Conservation (phyloP, 2,329 filamentous ascomycete species). For the Colletotrichum tropicale region DNA sequence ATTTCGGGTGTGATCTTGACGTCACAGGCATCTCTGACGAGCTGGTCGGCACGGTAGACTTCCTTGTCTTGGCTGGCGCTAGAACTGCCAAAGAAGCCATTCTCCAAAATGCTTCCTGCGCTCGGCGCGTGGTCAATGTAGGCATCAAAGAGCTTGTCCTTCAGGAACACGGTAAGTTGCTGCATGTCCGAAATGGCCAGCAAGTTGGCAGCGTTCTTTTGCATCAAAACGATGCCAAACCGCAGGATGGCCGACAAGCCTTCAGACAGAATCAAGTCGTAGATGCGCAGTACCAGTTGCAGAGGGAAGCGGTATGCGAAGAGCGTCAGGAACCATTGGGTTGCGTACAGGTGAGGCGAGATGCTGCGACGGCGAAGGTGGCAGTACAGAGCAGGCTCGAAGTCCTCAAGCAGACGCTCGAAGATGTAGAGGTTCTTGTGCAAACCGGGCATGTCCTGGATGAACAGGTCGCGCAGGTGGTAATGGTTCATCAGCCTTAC, state of each 20-base stretch:
- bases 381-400: constrained; percentile 93
- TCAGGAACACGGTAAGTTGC: constrained; percentile 85
- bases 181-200: constrained; percentile 91
- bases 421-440: constrained; percentile 96
- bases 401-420: constrained; percentile 89
- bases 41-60: constrained; percentile 90
- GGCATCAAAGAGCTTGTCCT: constrained; percentile 92
- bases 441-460: constrained; percentile 94
- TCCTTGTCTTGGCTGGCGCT: constrained; percentile 92
- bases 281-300: constrained; percentile 94
- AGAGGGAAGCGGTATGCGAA: constrained; percentile 98
- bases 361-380: constrained; percentile 89
- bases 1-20: constrained; percentile 84
- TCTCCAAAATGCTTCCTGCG: constrained; percentile 91
- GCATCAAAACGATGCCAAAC: constrained; percentile 95
- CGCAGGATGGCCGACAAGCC: constrained; percentile 92
- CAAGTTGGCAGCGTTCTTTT: constrained; percentile 82
- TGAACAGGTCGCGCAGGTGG: constrained; percentile 87
- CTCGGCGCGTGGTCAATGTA: constrained; percentile 96
- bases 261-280: constrained; percentile 93
- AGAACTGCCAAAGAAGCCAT: constrained; percentile 94
- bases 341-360: constrained; percentile 91
- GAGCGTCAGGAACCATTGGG: constrained; percentile 98
- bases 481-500: constrained; percentile 98
- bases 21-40: constrained; percentile 91